Evolutionary conservation across 202 grass and related monocot species (phyloP), one percentile per base, ranked within the genome.

Genomic region (Cymbopogon flexuosus): DNA sequence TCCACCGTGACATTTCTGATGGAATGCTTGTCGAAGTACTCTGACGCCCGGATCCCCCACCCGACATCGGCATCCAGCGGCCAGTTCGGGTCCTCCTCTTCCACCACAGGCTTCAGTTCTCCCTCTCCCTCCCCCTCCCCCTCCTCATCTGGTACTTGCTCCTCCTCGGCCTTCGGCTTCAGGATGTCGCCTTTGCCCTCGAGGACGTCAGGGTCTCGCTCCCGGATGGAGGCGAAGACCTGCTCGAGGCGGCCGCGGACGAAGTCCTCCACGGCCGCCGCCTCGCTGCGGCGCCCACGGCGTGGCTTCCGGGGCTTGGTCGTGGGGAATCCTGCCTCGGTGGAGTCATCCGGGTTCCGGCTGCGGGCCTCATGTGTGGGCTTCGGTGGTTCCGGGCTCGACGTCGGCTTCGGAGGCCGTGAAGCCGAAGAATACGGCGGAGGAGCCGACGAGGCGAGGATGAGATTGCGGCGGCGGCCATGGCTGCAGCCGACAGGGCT

Each of bases 1-100:
- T 98, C 84, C 35, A 89, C 96, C 19, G 91, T 86, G 73, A 95
- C 88, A 70, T 99, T 99, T 81, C 86, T 95, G 66, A 99, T 95
- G 6, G 92, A 86, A 8, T 99, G 90, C 90, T 95, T 95, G 76
- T 99, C 87, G 12, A 99, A 99, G 81, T 93, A 98, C 79, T 95
- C 90, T 10, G 92, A 95, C 65, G 96, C 79, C 18, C 92, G 79
- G 31, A 93, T 83, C 41, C 92, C 90, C 96, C 92, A 95, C 45
- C 96, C 96, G 1, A 95, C 40, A 31, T 98, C 96, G 9, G 90
- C 90, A 54, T 98, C 95, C 84, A 95, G 68, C 11, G 92, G 96
- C 92, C 92, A 98, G 69, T 85, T 86, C 68, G 81, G 75, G 83
- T 94, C 94, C 57, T 92, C 94, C 81, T 97, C 94, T 69, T 94